Evolutionary conservation across 495 filamentous ascomycete species (phyloP), one percentile per base, ranked within the genome.

Genomic region (Wilcoxina mikolae): DNA sequence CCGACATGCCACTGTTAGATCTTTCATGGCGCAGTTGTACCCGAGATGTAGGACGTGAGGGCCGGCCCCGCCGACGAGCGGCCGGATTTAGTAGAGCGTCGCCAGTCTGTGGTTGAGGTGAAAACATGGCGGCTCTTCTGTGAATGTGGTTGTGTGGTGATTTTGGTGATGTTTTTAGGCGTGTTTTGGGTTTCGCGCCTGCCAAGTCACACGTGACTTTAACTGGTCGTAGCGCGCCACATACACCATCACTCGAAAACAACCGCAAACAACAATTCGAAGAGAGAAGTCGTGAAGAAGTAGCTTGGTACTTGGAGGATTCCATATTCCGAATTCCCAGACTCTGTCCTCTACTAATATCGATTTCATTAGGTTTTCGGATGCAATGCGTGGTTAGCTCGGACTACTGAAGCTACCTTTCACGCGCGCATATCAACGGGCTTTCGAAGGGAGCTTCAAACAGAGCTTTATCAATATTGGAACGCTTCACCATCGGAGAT

Each of bases 11-110:
- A 33, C 57, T 64, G 23, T 41, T 51, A n/a, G 62, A 51, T 69
- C 20, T 70, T 69, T 51, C 74, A 72, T 61, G 72, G 70, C 38
- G 71, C 67, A 58, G 72, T 38, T 71, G 66, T 33, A 74, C 70
- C 68, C 51, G 15, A 57, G 51, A 54, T 12, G 39, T 31, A 17
- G 38, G 41, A 3, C 41, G 51, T 38, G 35, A 43, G 4, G 49
- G 51, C 25, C 51, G 51, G 10, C 9, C 9, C 25, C 51, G 11
- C 29, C 51, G 33, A 17, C 51, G 51, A 9, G 35, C 49, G 49
- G 49, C 33, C 15, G 49, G 49, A 24, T 52, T 52, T 4, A 52
- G 17, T 2, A 17, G 49, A 23, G 17, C 31, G 45, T 65, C 61
- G 35, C 31, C 51, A 28, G 54, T 15, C 20, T 58, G 44, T 26